Conservation (phyloP, 2,329 filamentous ascomycete species). For the Keithomyces neogunnii region DNA sequence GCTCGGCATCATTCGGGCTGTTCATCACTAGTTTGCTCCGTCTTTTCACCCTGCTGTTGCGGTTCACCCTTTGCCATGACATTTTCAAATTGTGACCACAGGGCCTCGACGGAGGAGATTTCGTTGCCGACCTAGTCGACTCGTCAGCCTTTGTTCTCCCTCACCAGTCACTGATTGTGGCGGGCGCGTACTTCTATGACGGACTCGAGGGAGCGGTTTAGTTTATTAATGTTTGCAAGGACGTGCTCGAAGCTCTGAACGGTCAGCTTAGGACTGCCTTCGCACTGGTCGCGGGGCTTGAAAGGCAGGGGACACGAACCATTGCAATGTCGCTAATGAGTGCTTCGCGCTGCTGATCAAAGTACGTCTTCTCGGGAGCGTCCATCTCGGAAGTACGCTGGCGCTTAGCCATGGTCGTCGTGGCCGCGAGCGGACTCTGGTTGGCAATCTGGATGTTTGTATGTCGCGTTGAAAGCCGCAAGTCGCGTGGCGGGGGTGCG, state of each 20-base stretch:
- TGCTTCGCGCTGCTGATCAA: constrained; percentile 66
- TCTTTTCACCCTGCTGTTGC: constrained; percentile 15
- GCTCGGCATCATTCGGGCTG: constrained; percentile 2
- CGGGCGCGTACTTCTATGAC: constrained; percentile 64
- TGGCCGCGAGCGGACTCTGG: no score
- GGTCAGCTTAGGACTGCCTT: neutral
- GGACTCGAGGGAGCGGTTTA: constrained; percentile 86
- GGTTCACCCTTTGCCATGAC: constrained; percentile 70
- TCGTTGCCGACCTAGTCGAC: constrained; percentile 73
- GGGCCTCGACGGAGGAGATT: constrained; percentile 89
- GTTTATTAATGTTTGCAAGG: constrained; percentile 88
- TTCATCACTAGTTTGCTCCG: constrained; percentile 17
- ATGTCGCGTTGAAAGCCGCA: no score
- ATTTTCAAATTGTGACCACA: constrained; percentile 96
- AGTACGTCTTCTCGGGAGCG: constrained; percentile 48
- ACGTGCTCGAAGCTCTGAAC: constrained; percentile 75
- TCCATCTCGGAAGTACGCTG: constrained; percentile 12
- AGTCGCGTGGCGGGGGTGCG: neutral
- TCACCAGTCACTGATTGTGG: neutral
- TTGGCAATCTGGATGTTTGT: no score
- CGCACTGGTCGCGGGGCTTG: neutral
- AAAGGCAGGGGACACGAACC: constrained; percentile 32
- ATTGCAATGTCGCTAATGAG: constrained; percentile 66
- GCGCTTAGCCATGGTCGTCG: constrained; percentile 8
- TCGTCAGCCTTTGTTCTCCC: neutral